phyloP scores from a whole-genome alignment of 192 early-diverging fungal species.

The Umbelopsis sp. region DNA sequence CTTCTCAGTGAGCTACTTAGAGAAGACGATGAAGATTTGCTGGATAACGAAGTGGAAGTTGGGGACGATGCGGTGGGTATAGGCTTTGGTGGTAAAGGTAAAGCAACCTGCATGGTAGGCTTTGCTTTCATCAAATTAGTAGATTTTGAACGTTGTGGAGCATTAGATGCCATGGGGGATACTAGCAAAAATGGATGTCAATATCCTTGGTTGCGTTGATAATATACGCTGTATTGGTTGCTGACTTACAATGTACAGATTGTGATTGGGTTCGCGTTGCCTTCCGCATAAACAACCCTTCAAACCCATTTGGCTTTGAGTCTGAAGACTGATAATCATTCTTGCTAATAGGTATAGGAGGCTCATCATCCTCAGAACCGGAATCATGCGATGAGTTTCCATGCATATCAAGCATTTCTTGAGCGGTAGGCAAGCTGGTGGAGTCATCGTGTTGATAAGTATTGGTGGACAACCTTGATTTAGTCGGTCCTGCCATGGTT shows the following conservation, averaged over 20 bases:
- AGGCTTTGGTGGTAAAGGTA: constrained; percentile 5
- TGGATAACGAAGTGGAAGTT: no score
- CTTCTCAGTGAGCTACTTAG: constrained; percentile 3
- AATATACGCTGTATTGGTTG: background rate
- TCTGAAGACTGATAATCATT: background rate
- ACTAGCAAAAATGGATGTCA: background rate
- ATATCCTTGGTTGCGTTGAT: background rate
- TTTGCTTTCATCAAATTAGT: constrained; percentile 16
- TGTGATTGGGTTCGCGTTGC: constrained; percentile 15
- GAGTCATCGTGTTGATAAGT: background rate
- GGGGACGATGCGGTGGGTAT: constrained; percentile 7
- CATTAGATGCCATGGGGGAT: background rate
- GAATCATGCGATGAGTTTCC: constrained; percentile 22
- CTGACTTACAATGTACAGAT: constrained; percentile 4
- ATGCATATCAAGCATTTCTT: background rate
- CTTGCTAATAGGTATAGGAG: background rate
- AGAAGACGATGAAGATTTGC: background rate
- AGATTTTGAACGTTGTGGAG: constrained; percentile 2
- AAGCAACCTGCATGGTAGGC: background rate
- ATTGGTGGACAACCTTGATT: background rate
- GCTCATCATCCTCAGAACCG: constrained; percentile 6
- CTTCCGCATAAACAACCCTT: background rate
- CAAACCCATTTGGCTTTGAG: background rate
- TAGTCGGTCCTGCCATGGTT: background rate
- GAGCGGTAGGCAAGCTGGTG: background rate